Evolutionary conservation across 148 eudicot species (phyloP), one percentile per base, ranked within the genome.

Genomic region (Chenopodium formosanum): DNA sequence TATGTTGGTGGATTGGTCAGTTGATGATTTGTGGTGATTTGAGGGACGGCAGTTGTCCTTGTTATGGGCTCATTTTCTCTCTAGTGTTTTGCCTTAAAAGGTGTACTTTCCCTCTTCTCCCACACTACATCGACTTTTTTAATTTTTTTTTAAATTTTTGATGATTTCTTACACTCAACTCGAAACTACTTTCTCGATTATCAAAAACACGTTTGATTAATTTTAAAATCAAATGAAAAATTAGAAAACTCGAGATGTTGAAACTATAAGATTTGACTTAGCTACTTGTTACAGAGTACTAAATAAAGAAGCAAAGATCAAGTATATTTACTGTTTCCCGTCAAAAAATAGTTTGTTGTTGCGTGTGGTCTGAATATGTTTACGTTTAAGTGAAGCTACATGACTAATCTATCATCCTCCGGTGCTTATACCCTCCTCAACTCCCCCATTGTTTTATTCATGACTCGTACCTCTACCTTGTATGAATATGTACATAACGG

Each of bases 391-490:
- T 32, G 11, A 16, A 34, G 48, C 44, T 13, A 27, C 76, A 73
- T 47, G 32, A 47, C 23, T 5, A 48, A 23, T 48, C 22, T 11
- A 23, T 12, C 60, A 50, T n/a, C 23, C 22, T 7, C 76, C 62
- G 4, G n/a, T 20, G 11, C 13, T 47, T 16, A 5, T 16, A 5
- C 9, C 40, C 20, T 74, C 63, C 29, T n/a, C 63, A 50, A 50
- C 27, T 50, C 63, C 56, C 62, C 40, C 13, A 44, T 40, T 52
- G 14, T 74, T 73, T 74, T 74, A 74, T 74, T 74, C 40, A 52
- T 50, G 40, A 74, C 63, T 52, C 76, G 63, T 74, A 63, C 77
- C 63, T 23, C 63, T 74, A 52, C 52, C 70, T 23, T 50, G 63
- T 48, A 23, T 74, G 17, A 44, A 48, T 50, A 52, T 47, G 37